Evolutionary conservation across 192 early-diverging fungal genomes (phyloP), one percentile per base, ranked within the genome.

Genomic region (Coemansia sp.): DNA sequence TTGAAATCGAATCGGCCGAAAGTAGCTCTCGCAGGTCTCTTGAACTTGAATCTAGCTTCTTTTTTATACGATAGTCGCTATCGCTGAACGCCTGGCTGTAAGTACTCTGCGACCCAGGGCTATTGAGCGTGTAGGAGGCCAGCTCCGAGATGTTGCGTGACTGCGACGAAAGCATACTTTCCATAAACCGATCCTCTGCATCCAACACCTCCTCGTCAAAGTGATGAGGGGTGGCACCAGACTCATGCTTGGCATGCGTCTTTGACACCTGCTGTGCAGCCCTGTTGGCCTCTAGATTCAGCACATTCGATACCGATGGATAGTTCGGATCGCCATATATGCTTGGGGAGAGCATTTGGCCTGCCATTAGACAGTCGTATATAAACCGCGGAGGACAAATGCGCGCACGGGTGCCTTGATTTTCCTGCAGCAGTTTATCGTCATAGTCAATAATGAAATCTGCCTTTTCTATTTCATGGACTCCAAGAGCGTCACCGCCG

Each of bases 31-130:
- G 43, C 15, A 53, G n/a, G 38, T 54, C 46, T 38, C 40, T 50
- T 17, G 40, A 39, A n/a, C 23, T 11, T n/a, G 53, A 45, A 11
- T 74, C 64, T 9, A 74, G 55, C 1, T 26, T 33, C 34, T 39
- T 35, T 33, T 54, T 67, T 0, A 61, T 58, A 11, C 71, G 50
- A 28, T 53, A 67, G 47, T 74, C 71, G 55, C 52, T 74, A 47
- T 74, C 71, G 55, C 71, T 74, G 41, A 74, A 59, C 19, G 55
- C 64, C 1, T 50, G 28, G 39, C 71, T 74, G 24, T 24, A 38
- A 20, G 34, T 67, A 42, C 59, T 67, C n/a, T 55, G 64, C 2
- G 50, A 45, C 23, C 47, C 55, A 5, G 71, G 71, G 24, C 71
- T 74, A n/a, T 38, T 55, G 8, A 47, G 37, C 5, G 30, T 39